phyloP scores from a whole-genome alignment of 1,284 basidiomycete species.

The Dichomitus squalens region DNA sequence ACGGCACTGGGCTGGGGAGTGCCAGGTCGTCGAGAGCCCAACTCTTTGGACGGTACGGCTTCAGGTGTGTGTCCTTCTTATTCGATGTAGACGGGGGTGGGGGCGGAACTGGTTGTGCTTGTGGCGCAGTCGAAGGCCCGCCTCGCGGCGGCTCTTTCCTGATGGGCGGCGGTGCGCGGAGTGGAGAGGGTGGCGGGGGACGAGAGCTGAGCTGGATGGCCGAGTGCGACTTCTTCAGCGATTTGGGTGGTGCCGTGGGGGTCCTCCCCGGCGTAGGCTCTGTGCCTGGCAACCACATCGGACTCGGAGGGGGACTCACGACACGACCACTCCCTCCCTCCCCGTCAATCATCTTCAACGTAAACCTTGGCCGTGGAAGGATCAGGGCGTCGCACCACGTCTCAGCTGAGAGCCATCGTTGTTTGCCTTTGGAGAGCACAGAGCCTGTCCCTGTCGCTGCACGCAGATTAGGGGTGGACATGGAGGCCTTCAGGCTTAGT shows the following conservation, averaged over 20 bases:
- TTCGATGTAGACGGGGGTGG: constrained; percentile 1
- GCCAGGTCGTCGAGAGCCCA: constrained; percentile 61
- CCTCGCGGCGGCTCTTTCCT: constrained; percentile 10
- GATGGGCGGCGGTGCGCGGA: constrained; percentile 8
- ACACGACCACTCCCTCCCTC: constrained; percentile 39
- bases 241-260: constrained; percentile 4
- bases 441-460: constrained; percentile 17
- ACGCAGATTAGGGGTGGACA: constrained; percentile 66
- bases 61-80: constrained; percentile 14
- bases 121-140: constrained; percentile 11
- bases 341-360: constrained; percentile 39
- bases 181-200: constrained; percentile 13
- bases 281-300: constrained; percentile 35
- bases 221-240: constrained; percentile 28
- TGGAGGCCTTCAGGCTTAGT: constrained; percentile 48
- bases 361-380: constrained; percentile 72
- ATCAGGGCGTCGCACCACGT: constrained; percentile 80
- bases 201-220: constrained; percentile 20
- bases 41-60: constrained; percentile 44
- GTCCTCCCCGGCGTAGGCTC: constrained; percentile 7
- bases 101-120: neutral
- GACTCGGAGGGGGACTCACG: constrained; percentile 54
- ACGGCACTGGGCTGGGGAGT: constrained; percentile 60
- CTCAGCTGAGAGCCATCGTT: constrained; percentile 71
- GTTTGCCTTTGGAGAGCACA: constrained; percentile 43